Evolutionary conservation across 2,329 filamentous ascomycete genomes (phyloP), one percentile per base, ranked within the genome.

Genomic region (Cytospora paraplurivora): DNA sequence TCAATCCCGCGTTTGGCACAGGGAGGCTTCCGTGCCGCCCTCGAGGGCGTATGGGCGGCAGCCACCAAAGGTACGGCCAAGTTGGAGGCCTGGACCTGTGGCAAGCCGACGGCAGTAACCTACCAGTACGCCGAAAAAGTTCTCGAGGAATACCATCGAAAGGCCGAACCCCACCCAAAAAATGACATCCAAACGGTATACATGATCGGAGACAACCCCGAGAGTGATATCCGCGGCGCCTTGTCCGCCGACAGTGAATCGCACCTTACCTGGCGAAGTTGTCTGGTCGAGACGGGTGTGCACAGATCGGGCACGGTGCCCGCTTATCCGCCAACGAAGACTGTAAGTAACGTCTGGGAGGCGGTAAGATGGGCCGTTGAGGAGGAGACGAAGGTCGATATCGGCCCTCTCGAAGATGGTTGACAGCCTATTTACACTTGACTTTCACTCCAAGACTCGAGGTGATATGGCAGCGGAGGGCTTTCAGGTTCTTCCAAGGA

Each of bases 201-300:
- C 73, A 92, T 92, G 89, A 79, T 93, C 52, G 90, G 90, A 2
- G 85, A 88, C 68, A 87, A 87, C 64, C 84, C 85, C 0, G 86
- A 85, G 68, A 88, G 84, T 54, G 90, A 92, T 72, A 91, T 93
- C 67, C 75, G 78, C 4, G 90, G 90, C 2, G 88, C 87, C 72
- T 12, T 33, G 4, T 13, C n/a, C 17, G 54, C 62, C 1, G 19
- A 64, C 44, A 32, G 47, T 41, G 70, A 76, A 21, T 88, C 84
- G 62, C 75, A 75, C 0, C 71, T 79, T 50, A 75, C 83, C 56
- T 93, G 89, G 90, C 78, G 80, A 38, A 86, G 84, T 61, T 80
- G 91, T 4, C 76, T 92, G 38, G 86, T 92, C 34, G 81, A 85
- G 70, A 92, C 85, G 3, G 90, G 90, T 0, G 87, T 92, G 0